Conservation (phyloP, 2,329 filamentous ascomycete genomes). For the Arthrobotrys sphaeroides region DNA sequence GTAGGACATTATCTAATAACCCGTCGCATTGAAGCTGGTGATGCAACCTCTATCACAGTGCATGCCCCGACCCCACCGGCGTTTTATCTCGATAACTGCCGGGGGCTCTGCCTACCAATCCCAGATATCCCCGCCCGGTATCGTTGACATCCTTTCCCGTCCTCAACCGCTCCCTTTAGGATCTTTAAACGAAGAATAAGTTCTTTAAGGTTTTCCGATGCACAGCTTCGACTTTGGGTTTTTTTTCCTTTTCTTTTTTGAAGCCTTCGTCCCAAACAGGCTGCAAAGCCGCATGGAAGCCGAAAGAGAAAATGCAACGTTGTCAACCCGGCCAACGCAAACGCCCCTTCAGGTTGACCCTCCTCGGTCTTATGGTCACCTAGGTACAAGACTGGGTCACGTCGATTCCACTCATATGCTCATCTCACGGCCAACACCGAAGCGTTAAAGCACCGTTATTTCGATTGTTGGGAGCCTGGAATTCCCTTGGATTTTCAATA, state of each 20-base stretch:
- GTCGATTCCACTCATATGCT: too few species aligned
- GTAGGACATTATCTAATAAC: not conserved
- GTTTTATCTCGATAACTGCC: constrained; percentile 26
- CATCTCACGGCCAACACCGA: too few species aligned
- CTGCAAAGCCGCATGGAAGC: not conserved
- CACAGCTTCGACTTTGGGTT: too few species aligned
- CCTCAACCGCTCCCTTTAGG: not conserved
- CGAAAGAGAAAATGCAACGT: too few species aligned
- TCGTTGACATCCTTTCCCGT: constrained; percentile 29
- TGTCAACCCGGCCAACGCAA: too few species aligned
- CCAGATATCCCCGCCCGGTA: constrained; percentile 39
- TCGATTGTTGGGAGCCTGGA: too few species aligned
- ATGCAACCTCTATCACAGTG: constrained; percentile 15
- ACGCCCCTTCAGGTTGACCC: too few species aligned
- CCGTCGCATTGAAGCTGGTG: constrained; percentile 3
- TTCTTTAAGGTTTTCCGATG: not conserved
- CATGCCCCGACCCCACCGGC: constrained; percentile 8
- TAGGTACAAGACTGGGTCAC: too few species aligned
- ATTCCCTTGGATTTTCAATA: too few species aligned
- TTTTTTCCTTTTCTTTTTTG: too few species aligned
- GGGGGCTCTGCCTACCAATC: constrained; percentile 39
- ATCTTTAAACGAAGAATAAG: not conserved
- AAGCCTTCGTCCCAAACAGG: not conserved
- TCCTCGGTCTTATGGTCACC: too few species aligned
- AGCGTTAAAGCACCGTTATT: too few species aligned